Evolutionary conservation across 345 rosid genomes (phyloP).

Genomic region (Laguncularia racemosa): DNA sequence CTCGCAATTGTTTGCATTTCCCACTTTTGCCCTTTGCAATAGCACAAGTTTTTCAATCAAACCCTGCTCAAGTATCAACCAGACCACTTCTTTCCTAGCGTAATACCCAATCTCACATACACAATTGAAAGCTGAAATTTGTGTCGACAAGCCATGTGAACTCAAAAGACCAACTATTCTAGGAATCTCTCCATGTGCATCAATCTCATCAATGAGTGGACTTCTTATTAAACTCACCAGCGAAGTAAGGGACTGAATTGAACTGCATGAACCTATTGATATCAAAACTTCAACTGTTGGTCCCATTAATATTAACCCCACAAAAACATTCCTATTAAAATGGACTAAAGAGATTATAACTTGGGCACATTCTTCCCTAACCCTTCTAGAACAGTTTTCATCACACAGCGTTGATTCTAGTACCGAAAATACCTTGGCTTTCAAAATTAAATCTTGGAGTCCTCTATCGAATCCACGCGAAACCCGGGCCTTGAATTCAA

Average conservation of each 20-base stretch:
- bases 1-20: not conserved
- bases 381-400: conserved; percentile 12
- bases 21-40: conserved; percentile 29
- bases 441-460: conserved; percentile 43
- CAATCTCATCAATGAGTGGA: conserved; percentile 50
- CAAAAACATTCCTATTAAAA: conserved; percentile 53
- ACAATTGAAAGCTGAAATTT: conserved; percentile 27
- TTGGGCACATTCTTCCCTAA: conserved; percentile 23
- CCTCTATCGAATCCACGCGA: conserved; percentile 37
- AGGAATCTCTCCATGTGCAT: conserved; percentile 28
- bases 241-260: conserved; percentile 29
- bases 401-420: conserved; percentile 34
- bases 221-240: conserved; percentile 30
- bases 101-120: conserved; percentile 35
- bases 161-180: conserved; percentile 25
- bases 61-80: conserved; percentile 29
- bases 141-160: conserved; percentile 14
- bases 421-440: conserved; percentile 30
- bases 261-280: conserved; percentile 28
- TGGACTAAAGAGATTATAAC: conserved; percentile 30
- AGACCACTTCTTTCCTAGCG: conserved; percentile 47
- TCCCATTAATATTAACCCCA: conserved; percentile 56
- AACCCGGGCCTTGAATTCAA: conserved; percentile 29
- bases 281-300: conserved; percentile 28
- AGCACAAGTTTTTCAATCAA: conserved; percentile 33